phyloP scores from a whole-genome alignment of 108 stramenopile genomes.

The Nitzschia sp. region DNA sequence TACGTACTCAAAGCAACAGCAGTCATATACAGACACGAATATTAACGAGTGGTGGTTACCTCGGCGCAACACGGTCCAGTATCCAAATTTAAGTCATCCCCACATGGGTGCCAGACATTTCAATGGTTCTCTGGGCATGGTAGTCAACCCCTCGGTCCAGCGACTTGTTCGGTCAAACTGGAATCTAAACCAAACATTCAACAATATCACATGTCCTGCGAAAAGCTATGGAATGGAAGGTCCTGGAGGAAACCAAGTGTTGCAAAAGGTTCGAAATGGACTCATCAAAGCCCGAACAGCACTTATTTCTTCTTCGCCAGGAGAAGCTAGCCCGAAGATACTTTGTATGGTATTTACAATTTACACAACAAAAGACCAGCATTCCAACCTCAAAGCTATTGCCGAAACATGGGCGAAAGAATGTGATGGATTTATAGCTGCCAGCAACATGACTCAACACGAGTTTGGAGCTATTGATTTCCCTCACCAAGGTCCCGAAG shows the following conservation, averaged over 20 bases:
- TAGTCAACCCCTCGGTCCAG: not conserved
- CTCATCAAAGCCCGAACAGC: not conserved
- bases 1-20: too few species aligned
- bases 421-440: conserved; percentile 80
- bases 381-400: not conserved
- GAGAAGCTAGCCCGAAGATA: too few species aligned
- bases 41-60: not conserved
- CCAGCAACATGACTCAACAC: conserved; percentile 59
- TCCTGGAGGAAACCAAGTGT: not conserved
- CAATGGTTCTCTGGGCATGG: not conserved
- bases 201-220: not conserved
- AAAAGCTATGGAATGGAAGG: conserved; percentile 1
- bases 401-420: conserved; percentile 12
- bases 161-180: not conserved
- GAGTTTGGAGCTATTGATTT: conserved; percentile 49
- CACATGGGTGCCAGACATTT: not conserved
- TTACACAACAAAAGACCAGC: too few species aligned
- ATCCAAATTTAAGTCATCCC: not conserved
- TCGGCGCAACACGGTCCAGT: not conserved
- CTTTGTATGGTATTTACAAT: too few species aligned
- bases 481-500: conserved; percentile 63
- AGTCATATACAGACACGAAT: too few species aligned
- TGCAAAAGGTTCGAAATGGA: not conserved
- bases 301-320: not conserved
- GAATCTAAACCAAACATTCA: not conserved